These are phyloP conservation scores for Pseudogymnoascus sp. DNA, from an alignment of 2,329 filamentous ascomycete genomes.

Conservation along the genomic window DNA sequence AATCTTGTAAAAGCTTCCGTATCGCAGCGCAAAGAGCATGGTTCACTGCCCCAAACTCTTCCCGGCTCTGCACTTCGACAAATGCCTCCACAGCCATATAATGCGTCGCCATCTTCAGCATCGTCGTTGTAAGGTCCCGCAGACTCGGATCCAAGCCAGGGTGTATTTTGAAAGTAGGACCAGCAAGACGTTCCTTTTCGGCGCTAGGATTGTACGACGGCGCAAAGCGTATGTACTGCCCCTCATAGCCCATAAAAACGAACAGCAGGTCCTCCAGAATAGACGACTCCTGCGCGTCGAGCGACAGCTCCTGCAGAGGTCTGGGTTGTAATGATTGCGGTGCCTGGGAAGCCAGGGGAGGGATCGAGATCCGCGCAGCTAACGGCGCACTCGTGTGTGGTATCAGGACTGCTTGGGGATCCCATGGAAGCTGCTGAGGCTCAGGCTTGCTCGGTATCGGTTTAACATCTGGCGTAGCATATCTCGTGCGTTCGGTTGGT, in stretches of 20 bases:
- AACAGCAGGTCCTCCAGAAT: slow-evolving; percentile 88
- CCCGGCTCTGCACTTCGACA: slow-evolving; percentile 85
- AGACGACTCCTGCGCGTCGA: slow-evolving; percentile 76
- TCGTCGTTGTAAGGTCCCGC: slow-evolving; percentile 75
- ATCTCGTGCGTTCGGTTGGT: slow-evolving; percentile 18
- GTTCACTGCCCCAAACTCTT: slow-evolving; percentile 89
- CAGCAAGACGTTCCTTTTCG: slow-evolving; percentile 79
- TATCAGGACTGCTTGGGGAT: slow-evolving; percentile 67
- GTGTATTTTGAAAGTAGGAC: slow-evolving; percentile 70
- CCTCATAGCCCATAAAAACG: slow-evolving; percentile 96
- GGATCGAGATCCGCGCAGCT: slow-evolving; percentile 43
- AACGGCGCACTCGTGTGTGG: slow-evolving; percentile 50
- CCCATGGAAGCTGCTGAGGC: slow-evolving; percentile 55
- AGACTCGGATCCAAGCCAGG: slow-evolving; percentile 84
- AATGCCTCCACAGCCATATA: slow-evolving; percentile 88
- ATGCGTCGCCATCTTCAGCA: slow-evolving; percentile 91
- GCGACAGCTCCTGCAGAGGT: slow-evolving; percentile 59
- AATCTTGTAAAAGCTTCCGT: slow-evolving; percentile 84
- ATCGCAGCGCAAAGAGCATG: slow-evolving; percentile 95
- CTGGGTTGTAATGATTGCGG: slow-evolving; percentile 60
- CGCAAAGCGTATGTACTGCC: slow-evolving; percentile 87
- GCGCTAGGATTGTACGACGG: slow-evolving; percentile 73
- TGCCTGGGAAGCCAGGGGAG: slow-evolving; percentile 67
- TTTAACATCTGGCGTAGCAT: slow-evolving; percentile 20
- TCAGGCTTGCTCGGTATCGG: slow-evolving; percentile 36